Base-by-base conservation (phyloP, 2,329 filamentous ascomycete genomes). In the Coniella lustricola region DNA sequence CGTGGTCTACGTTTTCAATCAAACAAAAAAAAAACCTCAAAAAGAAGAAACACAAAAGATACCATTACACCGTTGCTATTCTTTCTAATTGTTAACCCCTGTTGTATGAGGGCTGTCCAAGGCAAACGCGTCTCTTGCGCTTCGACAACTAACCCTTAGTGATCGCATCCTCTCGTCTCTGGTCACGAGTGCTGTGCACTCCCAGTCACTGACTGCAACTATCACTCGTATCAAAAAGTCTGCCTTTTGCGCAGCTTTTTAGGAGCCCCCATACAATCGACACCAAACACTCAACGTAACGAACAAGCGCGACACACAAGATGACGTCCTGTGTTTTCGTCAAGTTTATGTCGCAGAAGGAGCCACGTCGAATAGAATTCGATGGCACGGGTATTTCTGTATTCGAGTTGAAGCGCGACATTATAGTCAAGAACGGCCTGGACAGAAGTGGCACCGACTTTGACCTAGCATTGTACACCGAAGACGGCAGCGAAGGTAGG, bases 331-430 rank as follows among this genome's bases (percentile, higher is more conserved):
- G 90, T 57, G 93, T 98, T 64, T 97, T 96, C 72, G 98, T 96
- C 87, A 95, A 95, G 73, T 98, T 98, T 84, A 97, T 96, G 73
- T 97, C 91, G 59, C 90, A 94, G 66, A 96, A 90, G 73, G 93
- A 97, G 65, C 88, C 90, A 52, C 89, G 89, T 50, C 83, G 90
- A 63, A 90, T 98, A 61, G 87, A 90, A 63, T 97, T 98, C 68
- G 91, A 98, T 70, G 93, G 93, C 64, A 96, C 91, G 60, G 89
- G 89, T 68, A 95, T 97, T 64, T 95, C 91, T 54, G 93, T 97
- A 55, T 98, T 97, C 71, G 94, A 98, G 66, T 77, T 98, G 64
- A 98, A 98, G 74, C 87, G 91, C 73, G 93, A 97, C 71, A 98
- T 98, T 63, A 98, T 98, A 73, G 83, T 80, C 67, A 87, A 91